A percentile compares a stretch with the other conserved stretches of the same genome.
Conservation (phyloP, 1,284 basidiomycete genomes). For the Melanopsichium pennsylvanicum region DNA sequence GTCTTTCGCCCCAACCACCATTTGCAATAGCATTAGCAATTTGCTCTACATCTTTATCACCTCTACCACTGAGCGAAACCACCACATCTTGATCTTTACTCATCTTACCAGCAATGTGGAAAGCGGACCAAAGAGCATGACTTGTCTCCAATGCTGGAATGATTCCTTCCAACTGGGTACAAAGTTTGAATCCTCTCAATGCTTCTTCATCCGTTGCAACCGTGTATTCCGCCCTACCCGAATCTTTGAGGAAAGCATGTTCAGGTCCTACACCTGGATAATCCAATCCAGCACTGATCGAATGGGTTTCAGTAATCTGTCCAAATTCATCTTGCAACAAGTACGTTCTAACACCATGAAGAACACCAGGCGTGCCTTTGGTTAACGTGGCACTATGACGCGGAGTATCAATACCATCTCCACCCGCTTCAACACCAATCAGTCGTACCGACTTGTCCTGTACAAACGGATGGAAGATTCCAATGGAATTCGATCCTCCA, state of each 20-base stretch:
- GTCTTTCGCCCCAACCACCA: conserved; percentile 59
- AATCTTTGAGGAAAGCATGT: conserved; percentile 95
- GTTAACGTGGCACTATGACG: conserved; percentile 90
- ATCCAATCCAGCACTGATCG: conserved; percentile 87
- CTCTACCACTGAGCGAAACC: conserved; percentile 75
- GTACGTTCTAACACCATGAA: conserved; percentile 95
- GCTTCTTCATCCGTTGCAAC: conserved; percentile 93
- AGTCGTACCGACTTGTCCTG: conserved; percentile 57
- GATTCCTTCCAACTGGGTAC: conserved; percentile 93
- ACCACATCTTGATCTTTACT: conserved; percentile 86
- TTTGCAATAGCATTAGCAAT: conserved; percentile 73
- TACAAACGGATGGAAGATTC: conserved; percentile 67
- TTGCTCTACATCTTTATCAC: conserved; percentile 93
- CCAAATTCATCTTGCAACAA: conserved; percentile 86
- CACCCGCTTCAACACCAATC: conserved; percentile 64
- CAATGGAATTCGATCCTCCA: conserved; percentile 96
- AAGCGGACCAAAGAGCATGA: conserved; percentile 92
- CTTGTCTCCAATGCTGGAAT: conserved; percentile 96
- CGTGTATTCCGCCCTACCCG: conserved; percentile 89
- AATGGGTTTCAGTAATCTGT: conserved; percentile 96
- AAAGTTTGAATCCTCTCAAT: conserved; percentile 86
- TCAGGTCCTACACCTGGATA: conserved; percentile 87
- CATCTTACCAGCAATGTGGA: conserved; percentile 83
- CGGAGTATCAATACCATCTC: conserved; percentile 83
- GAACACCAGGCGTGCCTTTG: conserved; percentile 88